Percentiles rank a stretch among this genome's conserved stretches.
Conservation (phyloP, 2,329 filamentous ascomycete genomes). For the Sporothrix phasma region DNA sequence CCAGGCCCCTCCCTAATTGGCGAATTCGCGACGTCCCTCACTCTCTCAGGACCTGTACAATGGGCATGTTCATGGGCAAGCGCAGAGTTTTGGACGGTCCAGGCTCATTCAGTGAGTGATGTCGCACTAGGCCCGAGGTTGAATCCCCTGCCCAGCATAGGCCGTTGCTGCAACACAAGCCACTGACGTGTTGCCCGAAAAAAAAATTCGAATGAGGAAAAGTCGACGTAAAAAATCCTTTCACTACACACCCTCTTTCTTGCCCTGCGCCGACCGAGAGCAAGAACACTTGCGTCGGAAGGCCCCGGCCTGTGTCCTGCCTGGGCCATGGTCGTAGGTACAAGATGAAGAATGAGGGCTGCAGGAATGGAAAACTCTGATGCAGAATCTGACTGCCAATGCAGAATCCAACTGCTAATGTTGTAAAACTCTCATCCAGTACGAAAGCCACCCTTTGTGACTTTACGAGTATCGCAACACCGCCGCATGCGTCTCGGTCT, state of each 20-base stretch:
- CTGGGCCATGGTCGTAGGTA: not conserved
- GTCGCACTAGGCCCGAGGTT: not conserved
- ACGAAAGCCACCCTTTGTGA: not conserved
- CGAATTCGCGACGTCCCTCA: not conserved
- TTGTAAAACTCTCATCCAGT: too few species aligned
- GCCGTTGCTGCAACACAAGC: not conserved
- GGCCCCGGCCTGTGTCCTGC: not conserved
- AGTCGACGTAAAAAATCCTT: too few species aligned
- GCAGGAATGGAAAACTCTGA: slow-evolving; percentile 7
- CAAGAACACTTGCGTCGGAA: not conserved
- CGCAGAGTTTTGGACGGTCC: not conserved
- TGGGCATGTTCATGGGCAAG: not conserved
- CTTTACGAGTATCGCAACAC: too few species aligned
- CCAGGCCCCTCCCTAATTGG: not conserved
- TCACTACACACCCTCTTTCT: not conserved
- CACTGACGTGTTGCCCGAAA: not conserved
- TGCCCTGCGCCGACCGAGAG: not conserved
- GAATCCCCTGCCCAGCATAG: too few species aligned
- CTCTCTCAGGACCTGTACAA: not conserved
- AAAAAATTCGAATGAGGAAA: too few species aligned
- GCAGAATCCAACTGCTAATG: not conserved
- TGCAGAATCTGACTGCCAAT: not conserved
- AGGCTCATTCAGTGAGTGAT: too few species aligned
- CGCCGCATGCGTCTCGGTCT: too few species aligned
- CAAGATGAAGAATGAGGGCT: not conserved